Conservation (phyloP, 1,284 basidiomycete species). For the Chondrostereum purpureum region DNA sequence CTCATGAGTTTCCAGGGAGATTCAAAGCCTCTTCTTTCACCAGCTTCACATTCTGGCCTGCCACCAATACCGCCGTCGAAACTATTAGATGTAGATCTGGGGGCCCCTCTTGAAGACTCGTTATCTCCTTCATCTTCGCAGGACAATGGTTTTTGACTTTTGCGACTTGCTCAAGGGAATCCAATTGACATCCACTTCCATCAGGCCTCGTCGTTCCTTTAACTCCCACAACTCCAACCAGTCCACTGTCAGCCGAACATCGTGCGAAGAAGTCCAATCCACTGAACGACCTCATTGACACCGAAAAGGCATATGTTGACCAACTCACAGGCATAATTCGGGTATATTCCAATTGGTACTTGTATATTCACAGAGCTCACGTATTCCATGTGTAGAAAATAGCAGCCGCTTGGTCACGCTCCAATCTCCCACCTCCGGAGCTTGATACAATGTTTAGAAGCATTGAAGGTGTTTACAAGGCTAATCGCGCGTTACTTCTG, state of each 20-base stretch:
- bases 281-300: slow-evolving; percentile 88
- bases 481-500: slow-evolving; percentile 74
- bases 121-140: neutral
- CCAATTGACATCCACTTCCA: slow-evolving; percentile 1
- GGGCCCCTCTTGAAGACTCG: neutral
- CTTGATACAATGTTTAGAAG: slow-evolving; percentile 93
- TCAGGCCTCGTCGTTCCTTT: slow-evolving; percentile 24
- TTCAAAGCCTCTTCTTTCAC: no score
- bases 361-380: slow-evolving; percentile 15
- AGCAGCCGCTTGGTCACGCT: slow-evolving; percentile 92
- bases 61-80: neutral
- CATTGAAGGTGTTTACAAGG: slow-evolving; percentile 88
- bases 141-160: slow-evolving; percentile 11
- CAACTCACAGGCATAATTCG: slow-evolving; percentile 86
- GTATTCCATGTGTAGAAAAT: slow-evolving; percentile 62
- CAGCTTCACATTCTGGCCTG: no score
- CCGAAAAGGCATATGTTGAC: slow-evolving; percentile 91
- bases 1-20: no score
- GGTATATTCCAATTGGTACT: slow-evolving; percentile 42
- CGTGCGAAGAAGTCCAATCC: slow-evolving; percentile 72
- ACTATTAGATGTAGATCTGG: neutral
- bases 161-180: slow-evolving; percentile 21
- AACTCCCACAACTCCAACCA: slow-evolving; percentile 30
- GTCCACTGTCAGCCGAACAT: slow-evolving; percentile 27
- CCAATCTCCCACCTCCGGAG: slow-evolving; percentile 88